phyloP scores from a whole-genome alignment of 2,329 filamentous ascomycete species.

The Kalaharituber pfeilii region DNA sequence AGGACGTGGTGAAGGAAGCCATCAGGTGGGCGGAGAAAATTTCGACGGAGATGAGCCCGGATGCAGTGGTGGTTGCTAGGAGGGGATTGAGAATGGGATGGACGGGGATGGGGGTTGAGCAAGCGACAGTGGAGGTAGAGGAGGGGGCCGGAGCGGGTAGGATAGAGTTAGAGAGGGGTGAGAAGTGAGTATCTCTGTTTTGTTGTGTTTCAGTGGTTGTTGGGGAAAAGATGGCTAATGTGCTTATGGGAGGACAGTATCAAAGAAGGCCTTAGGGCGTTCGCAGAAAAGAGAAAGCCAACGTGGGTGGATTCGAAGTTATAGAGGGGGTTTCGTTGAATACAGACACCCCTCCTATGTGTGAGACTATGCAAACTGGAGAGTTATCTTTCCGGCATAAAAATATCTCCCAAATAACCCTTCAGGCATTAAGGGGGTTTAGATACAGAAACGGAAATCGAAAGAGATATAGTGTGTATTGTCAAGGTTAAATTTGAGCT shows the following conservation, averaged over 20 bases:
- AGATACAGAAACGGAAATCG: too few relatives aligned
- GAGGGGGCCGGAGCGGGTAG: conserved; percentile 37
- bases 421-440: too few relatives aligned
- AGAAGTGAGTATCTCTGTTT: conserved; percentile 33
- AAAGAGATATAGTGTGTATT: too few relatives aligned
- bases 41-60: conserved; percentile 51
- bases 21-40: conserved; percentile 44
- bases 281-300: conserved; percentile 57
- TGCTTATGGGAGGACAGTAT: conserved; percentile 28
- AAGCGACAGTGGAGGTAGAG: conserved; percentile 40
- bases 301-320: conserved; percentile 49
- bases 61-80: conserved; percentile 56
- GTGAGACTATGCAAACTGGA: too few relatives aligned
- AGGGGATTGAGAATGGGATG: conserved; percentile 55
- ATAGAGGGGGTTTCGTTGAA: too few relatives aligned
- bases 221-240: not conserved
- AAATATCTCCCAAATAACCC: too few relatives aligned
- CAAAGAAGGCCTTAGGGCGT: conserved; percentile 54
- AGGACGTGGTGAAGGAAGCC: conserved; percentile 39
- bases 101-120: conserved; percentile 49
- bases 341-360: too few relatives aligned
- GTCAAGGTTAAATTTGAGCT: too few relatives aligned
- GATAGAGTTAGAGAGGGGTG: conserved; percentile 43
- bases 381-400: too few relatives aligned
- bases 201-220: not conserved